Base-by-base conservation (phyloP, 176 grass and related monocot genomes). In the barley (Hordeum vulgare) region DNA sequence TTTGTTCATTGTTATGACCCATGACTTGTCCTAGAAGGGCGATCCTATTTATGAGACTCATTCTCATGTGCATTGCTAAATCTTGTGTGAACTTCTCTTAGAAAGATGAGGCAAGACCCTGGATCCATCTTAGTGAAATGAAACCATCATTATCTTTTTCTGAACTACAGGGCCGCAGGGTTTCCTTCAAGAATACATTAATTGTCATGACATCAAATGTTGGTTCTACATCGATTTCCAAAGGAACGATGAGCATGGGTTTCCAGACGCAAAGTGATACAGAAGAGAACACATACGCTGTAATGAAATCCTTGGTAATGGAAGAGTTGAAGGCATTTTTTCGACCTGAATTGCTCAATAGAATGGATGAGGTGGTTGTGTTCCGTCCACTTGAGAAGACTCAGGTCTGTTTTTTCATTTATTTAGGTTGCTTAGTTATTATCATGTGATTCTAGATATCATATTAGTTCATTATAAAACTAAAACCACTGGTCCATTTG, bases 151-250 rank as follows among this genome's bases (percentile, higher is more conserved):
- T 29, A 11, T 8, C 27, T 79, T 63, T 29, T 65, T 63, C 37
- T 64, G 59, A 67, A 85, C 26, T 97, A 39, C 77, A 99, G 97
- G 97, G 97, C 9, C 85, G 91, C 24, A 94, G 75, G 57, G 91
- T 99, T 94, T 96, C 93, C 20, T 99, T 99, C 93, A 99, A 94
- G 57, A 99, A 99, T 78, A 87, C 93, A 57, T 90, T 99, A 73
- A 90, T 99, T 90, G 81, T 99, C 61, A 96, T 99, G 97, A 96
- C 97, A 8, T 99, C 91, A 40, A 99, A 99, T 58, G 83, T 99
- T 80, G 97, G 93, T 45, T 99, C 97, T 80, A 80, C 90, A 69
- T 91, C 93, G 79, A 94, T 99, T 77, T 90, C 89, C 1, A 92
- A 80, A 1, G 93, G 93, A 42, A 94, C 76, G 84, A 89, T 70